Conservation (phyloP, 2,329 filamentous ascomycete genomes). For the Cercospora beticola region DNA sequence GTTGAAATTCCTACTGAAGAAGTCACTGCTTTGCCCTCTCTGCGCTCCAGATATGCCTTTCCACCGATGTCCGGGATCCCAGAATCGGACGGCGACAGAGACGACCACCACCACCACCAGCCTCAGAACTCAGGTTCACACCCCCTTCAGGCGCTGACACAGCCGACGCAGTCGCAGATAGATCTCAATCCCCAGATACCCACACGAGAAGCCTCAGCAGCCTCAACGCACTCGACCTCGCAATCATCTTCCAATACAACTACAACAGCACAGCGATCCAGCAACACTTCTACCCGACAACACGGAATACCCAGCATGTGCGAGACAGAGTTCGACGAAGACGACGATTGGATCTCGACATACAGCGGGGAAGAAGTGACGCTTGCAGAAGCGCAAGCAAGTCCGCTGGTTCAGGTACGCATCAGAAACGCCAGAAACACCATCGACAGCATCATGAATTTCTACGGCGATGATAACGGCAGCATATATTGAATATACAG, state of each 20-base stretch:
- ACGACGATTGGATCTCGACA: slow-evolving; percentile 27
- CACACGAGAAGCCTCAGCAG: slow-evolving; percentile 7
- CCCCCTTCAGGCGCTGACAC: slow-evolving; percentile 9
- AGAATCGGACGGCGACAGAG: slow-evolving; percentile 22
- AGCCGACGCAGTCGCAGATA: slow-evolving; percentile 19
- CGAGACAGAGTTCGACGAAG: slow-evolving; percentile 30
- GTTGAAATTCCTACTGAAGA: slow-evolving; percentile 14
- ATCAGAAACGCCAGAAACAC: slow-evolving; percentile 23
- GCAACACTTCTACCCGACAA: slow-evolving; percentile 14
- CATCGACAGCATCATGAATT: slow-evolving; percentile 32
- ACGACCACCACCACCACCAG: background rate
- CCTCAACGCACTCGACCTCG: slow-evolving; percentile 7
- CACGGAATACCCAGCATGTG: slow-evolving; percentile 27
- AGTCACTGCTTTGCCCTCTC: slow-evolving; percentile 15
- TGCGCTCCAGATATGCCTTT: slow-evolving; percentile 23
- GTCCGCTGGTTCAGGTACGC: slow-evolving; percentile 34
- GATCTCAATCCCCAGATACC: slow-evolving; percentile 16
- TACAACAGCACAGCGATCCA: slow-evolving; percentile 18
- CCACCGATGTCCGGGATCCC: slow-evolving; percentile 14
- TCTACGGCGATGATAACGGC: slow-evolving; percentile 24
- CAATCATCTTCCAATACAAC: slow-evolving; percentile 15
- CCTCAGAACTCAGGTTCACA: background rate
- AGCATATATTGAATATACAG: slow-evolving; percentile 20
- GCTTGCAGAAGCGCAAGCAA: slow-evolving; percentile 26
- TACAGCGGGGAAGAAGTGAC: slow-evolving; percentile 33